Evolutionary conservation across 2,329 filamentous ascomycete genomes (phyloP).

Genomic region (Colletotrichum lindemuthianum): DNA sequence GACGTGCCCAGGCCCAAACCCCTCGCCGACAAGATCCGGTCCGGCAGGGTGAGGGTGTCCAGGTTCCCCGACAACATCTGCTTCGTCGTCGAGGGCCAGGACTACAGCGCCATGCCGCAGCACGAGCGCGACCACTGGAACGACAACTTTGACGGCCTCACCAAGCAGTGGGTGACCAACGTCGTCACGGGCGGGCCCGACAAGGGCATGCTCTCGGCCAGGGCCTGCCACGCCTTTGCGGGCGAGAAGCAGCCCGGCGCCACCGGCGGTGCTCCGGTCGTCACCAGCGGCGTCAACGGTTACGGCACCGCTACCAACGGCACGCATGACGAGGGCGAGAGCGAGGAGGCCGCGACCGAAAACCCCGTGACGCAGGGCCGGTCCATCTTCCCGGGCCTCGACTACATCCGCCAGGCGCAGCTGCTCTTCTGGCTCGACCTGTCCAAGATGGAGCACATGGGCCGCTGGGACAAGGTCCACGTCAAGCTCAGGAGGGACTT

Average conservation of each 20-base stretch:
- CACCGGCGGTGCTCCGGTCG: slow-evolving; percentile 13
- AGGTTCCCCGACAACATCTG: slow-evolving; percentile 32
- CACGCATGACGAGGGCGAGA: background rate
- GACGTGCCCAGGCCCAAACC: slow-evolving; percentile 16
- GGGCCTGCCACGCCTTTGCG: slow-evolving; percentile 28
- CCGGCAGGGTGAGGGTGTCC: slow-evolving; percentile 26
- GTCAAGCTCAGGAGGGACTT: slow-evolving; percentile 32
- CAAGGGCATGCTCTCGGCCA: slow-evolving; percentile 23
- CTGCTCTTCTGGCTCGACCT: slow-evolving; percentile 31
- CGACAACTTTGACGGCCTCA: slow-evolving; percentile 29
- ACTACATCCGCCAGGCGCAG: slow-evolving; percentile 31
- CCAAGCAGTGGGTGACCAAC: slow-evolving; percentile 33
- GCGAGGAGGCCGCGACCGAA: background rate
- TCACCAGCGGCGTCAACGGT: slow-evolving; percentile 16
- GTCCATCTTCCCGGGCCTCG: slow-evolving; percentile 27
- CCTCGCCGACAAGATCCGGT: slow-evolving; percentile 15
- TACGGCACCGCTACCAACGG: slow-evolving; percentile 16
- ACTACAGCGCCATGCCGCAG: slow-evolving; percentile 30
- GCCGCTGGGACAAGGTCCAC: slow-evolving; percentile 27
- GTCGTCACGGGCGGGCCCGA: slow-evolving; percentile 17
- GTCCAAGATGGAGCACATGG: slow-evolving; percentile 32
- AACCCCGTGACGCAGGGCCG: slow-evolving; percentile 9
- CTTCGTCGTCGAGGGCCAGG: slow-evolving; percentile 33
- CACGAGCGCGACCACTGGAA: slow-evolving; percentile 31
- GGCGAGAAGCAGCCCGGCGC: slow-evolving; percentile 31